Conservation (phyloP, 257 asterid genomes). For the Nicotiana benthamiana region DNA sequence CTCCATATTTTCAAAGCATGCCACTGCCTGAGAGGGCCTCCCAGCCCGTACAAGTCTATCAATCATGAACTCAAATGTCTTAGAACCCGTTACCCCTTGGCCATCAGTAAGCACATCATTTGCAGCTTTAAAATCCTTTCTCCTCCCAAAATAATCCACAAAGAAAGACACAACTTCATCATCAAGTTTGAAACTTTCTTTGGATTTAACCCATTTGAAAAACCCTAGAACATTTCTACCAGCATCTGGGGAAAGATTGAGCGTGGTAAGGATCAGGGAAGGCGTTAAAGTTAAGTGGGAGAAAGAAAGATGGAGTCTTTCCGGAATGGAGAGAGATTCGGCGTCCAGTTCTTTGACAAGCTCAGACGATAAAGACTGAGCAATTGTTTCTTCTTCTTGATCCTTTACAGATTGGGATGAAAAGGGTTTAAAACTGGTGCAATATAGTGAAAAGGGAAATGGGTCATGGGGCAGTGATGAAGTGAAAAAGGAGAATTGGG, state of each 20-base stretch:
- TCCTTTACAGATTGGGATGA: slow-evolving; percentile 20
- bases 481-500: background rate
- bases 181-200: slow-evolving; percentile 34
- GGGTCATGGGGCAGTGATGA: slow-evolving; percentile 14
- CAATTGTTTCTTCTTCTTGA: slow-evolving; percentile 16
- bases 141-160: slow-evolving; percentile 74
- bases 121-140: slow-evolving; percentile 83
- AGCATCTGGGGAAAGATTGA: slow-evolving; percentile 66
- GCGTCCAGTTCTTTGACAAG: slow-evolving; percentile 43
- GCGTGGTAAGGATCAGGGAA: slow-evolving; percentile 36
- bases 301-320: slow-evolving; percentile 74
- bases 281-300: slow-evolving; percentile 56
- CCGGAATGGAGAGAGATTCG: slow-evolving; percentile 51
- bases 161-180: slow-evolving; percentile 59
- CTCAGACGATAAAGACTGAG: slow-evolving; percentile 43
- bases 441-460: slow-evolving; percentile 6
- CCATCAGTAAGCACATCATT: slow-evolving; percentile 57
- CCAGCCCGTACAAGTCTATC: slow-evolving; percentile 87
- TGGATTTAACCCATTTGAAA: slow-evolving; percentile 60
- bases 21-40: slow-evolving; percentile 51
- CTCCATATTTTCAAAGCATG: slow-evolving; percentile 69
- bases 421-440: slow-evolving; percentile 24
- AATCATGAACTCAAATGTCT: slow-evolving; percentile 54
- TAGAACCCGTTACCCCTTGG: slow-evolving; percentile 40
- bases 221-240: slow-evolving; percentile 62